Base-by-base conservation (phyloP, 2,329 filamentous ascomycete genomes). In the Fusarium continuum region DNA sequence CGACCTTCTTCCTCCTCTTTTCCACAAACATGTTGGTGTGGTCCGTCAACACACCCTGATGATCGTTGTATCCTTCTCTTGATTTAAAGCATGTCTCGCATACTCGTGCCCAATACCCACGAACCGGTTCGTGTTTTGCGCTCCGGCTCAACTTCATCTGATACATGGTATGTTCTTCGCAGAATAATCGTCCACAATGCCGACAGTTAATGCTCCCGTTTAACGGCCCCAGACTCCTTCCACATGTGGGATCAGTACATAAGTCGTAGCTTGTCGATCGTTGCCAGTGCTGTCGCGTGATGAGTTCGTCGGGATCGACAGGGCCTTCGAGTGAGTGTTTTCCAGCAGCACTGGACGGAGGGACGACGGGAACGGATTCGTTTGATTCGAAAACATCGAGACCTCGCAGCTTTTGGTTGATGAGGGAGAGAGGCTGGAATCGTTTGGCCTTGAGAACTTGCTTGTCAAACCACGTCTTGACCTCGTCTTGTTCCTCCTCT, bases 11-110 rank as follows among this genome's bases (percentile, higher is more conserved):
- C 69, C 89, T 86, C 55, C 95, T 83, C n/a, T 90, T 83, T 4
- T 83, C 83, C 11, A 83, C 78, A 69, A 99, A 97, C 4, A 80
- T 79, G n/a, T 80, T 78, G 4, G 87, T 93, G 69, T 93, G 90
- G 69, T 96, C 89, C 57, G 88, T 82, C 54, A 88, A 80, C 3
- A 89, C 75, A 1, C 93, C 91, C 51, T 85, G 85, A 69, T 94
- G 90, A 71, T 99, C 93, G 73, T 96, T 97, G 77, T 99, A 99
- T 4, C 95, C 95, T 22, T 93, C 92, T 70, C 95, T 86, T 46
- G 93, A 97, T 79, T 97, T 98, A 79, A 95, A 99, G 78, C 95
- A 99, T n/a, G 95, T 98, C 79, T 99, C 95, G 74, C 95, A 99
- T 3, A 98, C 94, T 46, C 95, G 82, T 69, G 92, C 96, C 95